Evolutionary conservation across 2,329 filamentous ascomycete genomes (phyloP), one percentile per base, ranked within the genome.

Genomic region (Ophiosphaerella korrae): DNA sequence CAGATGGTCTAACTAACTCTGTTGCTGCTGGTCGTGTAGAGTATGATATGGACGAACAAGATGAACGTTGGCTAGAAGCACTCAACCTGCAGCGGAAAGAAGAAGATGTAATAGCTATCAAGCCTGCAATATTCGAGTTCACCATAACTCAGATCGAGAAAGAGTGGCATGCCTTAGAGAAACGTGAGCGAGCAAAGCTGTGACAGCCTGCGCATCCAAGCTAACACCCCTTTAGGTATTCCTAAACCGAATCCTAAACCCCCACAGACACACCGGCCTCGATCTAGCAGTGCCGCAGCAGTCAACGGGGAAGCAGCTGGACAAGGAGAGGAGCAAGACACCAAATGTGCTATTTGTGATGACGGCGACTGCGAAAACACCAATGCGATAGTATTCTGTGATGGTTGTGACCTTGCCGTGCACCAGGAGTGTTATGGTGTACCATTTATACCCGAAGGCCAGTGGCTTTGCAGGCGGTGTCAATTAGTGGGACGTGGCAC

Each of bases 301-400:
- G 93, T 97, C 14, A 97, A 97, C 73, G 93, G 94, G 48, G 94
- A 97, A 76, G 88, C 89, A 38, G 85, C 88, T 58, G 86, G 80
- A 1, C 75, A 84, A 24, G 91, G 91, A 16, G 94, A 97, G 75
- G 93, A 97, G 74, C 92, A 94, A 63, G 94, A 99, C 74, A 96
- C 89, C 63, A 97, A 96, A 74, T 99, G 94, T 71, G 92, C 91
- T 18, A 95, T 99, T 50, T 99, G 94, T 71, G 94, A 99, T 70
- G 94, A 99, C 68, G 94, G 94, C n/a, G 94, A 99, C 70, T 99
- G 94, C 69, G 94, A 99, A 76, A 99, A 99, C 73, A 95, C 94
- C 18, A 99, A 99, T 69, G 94, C 94, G 1, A 99, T 99, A 67
- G 94, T 99, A 18, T 99, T 99, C 70, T 99, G 94, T 72, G 94